These are phyloP conservation scores for Spergularia bocconei DNA, from an alignment of 148 eudicot genomes.

Conservation along the genomic window DNA sequence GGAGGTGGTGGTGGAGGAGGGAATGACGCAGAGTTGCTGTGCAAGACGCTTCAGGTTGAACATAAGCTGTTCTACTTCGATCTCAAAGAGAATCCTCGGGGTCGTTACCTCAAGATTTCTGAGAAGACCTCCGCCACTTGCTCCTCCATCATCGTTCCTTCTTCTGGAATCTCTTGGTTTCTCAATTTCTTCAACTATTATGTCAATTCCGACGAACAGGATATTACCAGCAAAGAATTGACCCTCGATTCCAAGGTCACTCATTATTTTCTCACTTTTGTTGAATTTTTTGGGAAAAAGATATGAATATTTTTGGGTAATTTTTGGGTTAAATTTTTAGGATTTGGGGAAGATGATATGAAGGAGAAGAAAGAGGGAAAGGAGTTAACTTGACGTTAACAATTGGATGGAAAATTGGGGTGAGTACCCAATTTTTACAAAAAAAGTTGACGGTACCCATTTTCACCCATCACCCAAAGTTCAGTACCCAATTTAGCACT, in stretches of 20 bases:
- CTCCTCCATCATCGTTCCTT: conserved; percentile 90
- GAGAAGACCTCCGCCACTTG: conserved; percentile 96
- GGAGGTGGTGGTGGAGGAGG: conserved; percentile 53
- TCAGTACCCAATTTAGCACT: too few species aligned
- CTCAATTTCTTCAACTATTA: conserved; percentile 89
- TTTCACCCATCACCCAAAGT: too few species aligned
- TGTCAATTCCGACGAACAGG: conserved; percentile 71
- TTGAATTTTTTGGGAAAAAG: too few species aligned
- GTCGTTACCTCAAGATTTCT: conserved; percentile 86
- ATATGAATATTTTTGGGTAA: too few species aligned
- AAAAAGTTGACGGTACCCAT: too few species aligned
- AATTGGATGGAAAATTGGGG: too few species aligned
- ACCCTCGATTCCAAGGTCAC: conserved; percentile 92
- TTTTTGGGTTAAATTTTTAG: too few species aligned
- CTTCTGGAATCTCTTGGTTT: conserved; percentile 81
- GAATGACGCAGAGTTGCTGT: conserved; percentile 73
- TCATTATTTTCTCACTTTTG: too few species aligned
- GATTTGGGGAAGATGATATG: too few species aligned
- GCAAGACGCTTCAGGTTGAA: conserved; percentile 92
- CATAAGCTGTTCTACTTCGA: conserved; percentile 96
- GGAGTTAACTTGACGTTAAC: too few species aligned
- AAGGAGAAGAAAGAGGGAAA: too few species aligned
- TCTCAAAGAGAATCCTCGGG: conserved; percentile 97
- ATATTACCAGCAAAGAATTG: conserved; percentile 82
- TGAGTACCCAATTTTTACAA: too few species aligned